A percentile compares a stretch with the other conserved stretches of the same genome.
Evolutionary conservation across 116 monocot genomes (phyloP).

Genomic region (Dioscorea cayenensis): DNA sequence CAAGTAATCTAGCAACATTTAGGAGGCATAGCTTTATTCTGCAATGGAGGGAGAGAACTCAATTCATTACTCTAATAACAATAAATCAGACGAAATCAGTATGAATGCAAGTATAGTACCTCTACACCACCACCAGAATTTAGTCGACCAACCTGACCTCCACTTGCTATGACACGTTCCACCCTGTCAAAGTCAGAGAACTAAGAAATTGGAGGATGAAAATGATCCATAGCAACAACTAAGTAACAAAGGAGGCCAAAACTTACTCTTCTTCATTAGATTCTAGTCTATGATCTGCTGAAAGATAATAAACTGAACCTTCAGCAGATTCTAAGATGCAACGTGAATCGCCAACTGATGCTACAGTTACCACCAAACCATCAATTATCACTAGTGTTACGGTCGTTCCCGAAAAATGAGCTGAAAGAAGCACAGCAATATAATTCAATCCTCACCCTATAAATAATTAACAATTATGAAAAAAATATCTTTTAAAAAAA

Average conservation of each 20-base stretch:
- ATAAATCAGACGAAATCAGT: neutral
- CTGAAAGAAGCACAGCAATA: neutral
- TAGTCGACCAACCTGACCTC: conserved; percentile 64
- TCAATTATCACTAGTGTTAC: conserved; percentile 76
- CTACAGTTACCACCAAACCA: conserved; percentile 66
- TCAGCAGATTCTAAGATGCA: conserved; percentile 82
- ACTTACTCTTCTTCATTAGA: conserved; percentile 67
- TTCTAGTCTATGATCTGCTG: conserved; percentile 83
- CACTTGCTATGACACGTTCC: conserved; percentile 53
- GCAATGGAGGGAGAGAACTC: neutral
- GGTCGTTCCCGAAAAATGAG: conserved; percentile 52
- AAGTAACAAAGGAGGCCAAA: neutral
- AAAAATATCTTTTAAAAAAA: too few relatives aligned
- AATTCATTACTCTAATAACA: neutral
- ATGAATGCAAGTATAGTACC: conserved; percentile 21
- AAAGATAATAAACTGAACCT: conserved; percentile 52
- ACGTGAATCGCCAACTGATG: conserved; percentile 80
- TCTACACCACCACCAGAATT: conserved; percentile 50
- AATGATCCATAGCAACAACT: neutral
- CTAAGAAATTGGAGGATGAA: neutral
- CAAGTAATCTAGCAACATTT: too few relatives aligned
- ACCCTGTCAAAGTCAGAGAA: conserved; percentile 30
- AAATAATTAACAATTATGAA: too few relatives aligned
- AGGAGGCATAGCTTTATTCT: too few relatives aligned
- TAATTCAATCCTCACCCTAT: neutral